Evolutionary conservation across 805 yeast species (phyloP).

Genomic region (Candida vaughaniae): DNA sequence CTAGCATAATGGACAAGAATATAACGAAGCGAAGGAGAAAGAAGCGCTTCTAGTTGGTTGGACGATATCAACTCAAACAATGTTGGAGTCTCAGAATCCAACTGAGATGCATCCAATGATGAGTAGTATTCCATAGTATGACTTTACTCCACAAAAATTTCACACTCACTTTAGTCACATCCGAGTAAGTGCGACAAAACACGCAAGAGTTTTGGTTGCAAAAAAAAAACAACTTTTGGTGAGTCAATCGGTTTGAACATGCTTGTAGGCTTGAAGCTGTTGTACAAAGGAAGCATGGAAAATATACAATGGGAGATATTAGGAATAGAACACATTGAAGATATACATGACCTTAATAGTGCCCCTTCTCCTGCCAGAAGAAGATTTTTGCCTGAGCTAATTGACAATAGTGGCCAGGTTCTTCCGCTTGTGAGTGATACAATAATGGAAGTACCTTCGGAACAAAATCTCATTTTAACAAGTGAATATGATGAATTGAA

Average conservation of each 20-base stretch:
- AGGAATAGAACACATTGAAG: not conserved
- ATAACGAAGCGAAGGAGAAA: slow-evolving; percentile 82
- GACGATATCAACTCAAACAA: slow-evolving; percentile 85
- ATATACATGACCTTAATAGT: not conserved
- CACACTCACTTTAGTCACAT: too few relatives aligned
- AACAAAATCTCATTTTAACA: too few relatives aligned
- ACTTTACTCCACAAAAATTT: too few relatives aligned
- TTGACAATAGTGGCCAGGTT: too few relatives aligned
- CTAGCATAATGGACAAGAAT: slow-evolving; percentile 79
- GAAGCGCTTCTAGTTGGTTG: slow-evolving; percentile 67
- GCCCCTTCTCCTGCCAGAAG: not conserved
- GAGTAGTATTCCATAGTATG: slow-evolving; percentile 72
- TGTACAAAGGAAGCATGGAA: not conserved
- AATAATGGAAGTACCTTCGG: too few relatives aligned
- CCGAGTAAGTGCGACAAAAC: too few relatives aligned
- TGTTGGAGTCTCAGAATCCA: slow-evolving; percentile 79
- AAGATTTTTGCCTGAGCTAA: not conserved
- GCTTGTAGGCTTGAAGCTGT: too few relatives aligned
- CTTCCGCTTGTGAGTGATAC: too few relatives aligned
- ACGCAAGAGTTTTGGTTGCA: too few relatives aligned
- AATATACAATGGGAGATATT: not conserved
- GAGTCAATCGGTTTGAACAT: too few relatives aligned
- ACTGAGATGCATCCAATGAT: slow-evolving; percentile 70
- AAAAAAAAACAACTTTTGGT: too few relatives aligned
- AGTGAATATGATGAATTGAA: too few relatives aligned